These are phyloP conservation scores for Nigrospora osmanthi DNA, from an alignment of 2,329 filamentous ascomycete species.

Conservation along the genomic window DNA sequence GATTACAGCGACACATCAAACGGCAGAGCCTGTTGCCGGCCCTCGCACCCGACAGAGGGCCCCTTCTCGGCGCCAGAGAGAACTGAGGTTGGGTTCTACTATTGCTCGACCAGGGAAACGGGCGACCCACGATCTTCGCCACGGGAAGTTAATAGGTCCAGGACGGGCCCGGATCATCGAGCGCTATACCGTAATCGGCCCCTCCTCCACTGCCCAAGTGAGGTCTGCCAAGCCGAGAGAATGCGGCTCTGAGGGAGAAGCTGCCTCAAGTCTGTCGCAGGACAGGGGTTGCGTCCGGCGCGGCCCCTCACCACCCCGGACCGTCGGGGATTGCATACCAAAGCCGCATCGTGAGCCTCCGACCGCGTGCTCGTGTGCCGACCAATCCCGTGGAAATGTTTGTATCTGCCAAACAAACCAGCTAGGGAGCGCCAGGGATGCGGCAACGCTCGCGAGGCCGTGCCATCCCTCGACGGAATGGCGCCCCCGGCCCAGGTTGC, in stretches of 20 bases:
- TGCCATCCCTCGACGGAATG: not conserved
- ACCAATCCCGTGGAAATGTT: not conserved
- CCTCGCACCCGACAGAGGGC: too few relatives aligned
- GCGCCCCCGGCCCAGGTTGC: too few relatives aligned
- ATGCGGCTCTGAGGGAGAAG: constrained; percentile 6
- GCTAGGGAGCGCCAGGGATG: not conserved
- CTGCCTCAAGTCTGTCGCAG: constrained; percentile 10
- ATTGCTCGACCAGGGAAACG: too few relatives aligned
- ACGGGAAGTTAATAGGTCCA: too few relatives aligned
- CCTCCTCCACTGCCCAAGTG: too few relatives aligned
- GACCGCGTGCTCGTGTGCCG: not conserved
- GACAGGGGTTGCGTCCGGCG: constrained; percentile 6
- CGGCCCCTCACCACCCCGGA: constrained; percentile 1
- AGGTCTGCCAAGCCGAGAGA: not conserved
- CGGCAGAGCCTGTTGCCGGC: too few relatives aligned
- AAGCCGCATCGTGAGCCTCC: not conserved
- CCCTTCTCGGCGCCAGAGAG: too few relatives aligned
- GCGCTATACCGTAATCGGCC: too few relatives aligned
- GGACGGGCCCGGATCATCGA: too few relatives aligned
- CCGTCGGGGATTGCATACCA: not conserved
- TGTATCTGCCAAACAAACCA: constrained; percentile 11
- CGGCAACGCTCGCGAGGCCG: not conserved
- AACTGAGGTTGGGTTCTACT: too few relatives aligned
- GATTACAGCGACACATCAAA: too few relatives aligned
- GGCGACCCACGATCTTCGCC: too few relatives aligned